Percentiles rank a stretch among this genome's conserved stretches.
These are phyloP conservation scores for Sarocladium brachiariae DNA, from an alignment of 2,329 filamentous ascomycete genomes.

Conservation along the genomic window DNA sequence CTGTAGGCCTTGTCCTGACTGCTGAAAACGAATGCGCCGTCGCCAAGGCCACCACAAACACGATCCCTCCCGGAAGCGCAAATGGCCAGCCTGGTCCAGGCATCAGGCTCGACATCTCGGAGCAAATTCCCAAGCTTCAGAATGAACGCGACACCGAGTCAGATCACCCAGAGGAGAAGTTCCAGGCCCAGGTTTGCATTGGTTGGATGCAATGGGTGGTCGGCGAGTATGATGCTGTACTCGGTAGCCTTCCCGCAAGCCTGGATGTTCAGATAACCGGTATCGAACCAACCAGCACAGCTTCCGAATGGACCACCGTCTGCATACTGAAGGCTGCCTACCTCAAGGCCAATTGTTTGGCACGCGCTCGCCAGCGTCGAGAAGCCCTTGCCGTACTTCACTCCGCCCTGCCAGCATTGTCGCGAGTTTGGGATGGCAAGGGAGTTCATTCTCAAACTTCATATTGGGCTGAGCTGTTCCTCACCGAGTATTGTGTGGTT, in stretches of 20 bases:
- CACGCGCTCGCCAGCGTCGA: conserved; percentile 37
- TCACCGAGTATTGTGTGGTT: conserved; percentile 69
- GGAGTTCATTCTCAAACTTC: conserved; percentile 58
- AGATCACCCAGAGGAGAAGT: conserved; percentile 47
- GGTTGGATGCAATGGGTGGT: conserved; percentile 80
- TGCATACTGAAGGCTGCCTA: conserved; percentile 75
- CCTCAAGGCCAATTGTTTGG: conserved; percentile 61
- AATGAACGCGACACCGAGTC: conserved; percentile 53
- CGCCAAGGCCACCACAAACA: conserved; percentile 38
- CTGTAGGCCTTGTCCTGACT: conserved; percentile 58
- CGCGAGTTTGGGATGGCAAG: conserved; percentile 42
- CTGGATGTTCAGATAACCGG: conserved; percentile 49
- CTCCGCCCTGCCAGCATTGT: conserved; percentile 57
- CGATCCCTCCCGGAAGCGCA: conserved; percentile 2
- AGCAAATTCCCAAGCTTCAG: conserved; percentile 43
- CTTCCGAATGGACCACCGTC: conserved; percentile 72
- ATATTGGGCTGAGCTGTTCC: conserved; percentile 71
- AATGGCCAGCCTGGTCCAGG: conserved; percentile 13
- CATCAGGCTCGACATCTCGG: conserved; percentile 34
- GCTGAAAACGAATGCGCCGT: conserved; percentile 64
- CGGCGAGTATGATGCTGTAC: conserved; percentile 59
- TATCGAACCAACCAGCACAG: conserved; percentile 43
- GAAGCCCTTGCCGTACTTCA: conserved; percentile 63
- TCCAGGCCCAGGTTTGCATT: conserved; percentile 76
- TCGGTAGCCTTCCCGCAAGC: conserved; percentile 55